Percentiles rank a stretch among this genome's conserved stretches.
These are phyloP conservation scores for Balamuthia mandrillaris DNA, from an alignment of 208 protist genomes.

Conservation along the genomic window DNA sequence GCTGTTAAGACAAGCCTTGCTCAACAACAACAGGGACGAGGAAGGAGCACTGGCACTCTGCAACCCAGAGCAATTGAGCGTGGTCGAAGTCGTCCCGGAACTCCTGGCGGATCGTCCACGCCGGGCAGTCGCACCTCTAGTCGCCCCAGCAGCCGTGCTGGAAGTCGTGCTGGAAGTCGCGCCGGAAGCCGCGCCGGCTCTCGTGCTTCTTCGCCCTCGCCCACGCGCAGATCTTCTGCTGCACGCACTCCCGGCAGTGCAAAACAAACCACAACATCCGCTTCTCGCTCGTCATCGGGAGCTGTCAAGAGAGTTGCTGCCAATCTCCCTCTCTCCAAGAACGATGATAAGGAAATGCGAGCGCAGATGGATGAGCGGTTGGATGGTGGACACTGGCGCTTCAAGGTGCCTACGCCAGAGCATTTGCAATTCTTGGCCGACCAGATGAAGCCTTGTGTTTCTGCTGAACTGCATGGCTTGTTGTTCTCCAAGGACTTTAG, in stretches of 20 bases:
- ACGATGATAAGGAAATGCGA: slow-evolving; percentile 26
- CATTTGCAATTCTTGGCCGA: slow-evolving; percentile 14
- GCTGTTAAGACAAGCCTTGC: no score
- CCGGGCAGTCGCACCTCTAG: background rate
- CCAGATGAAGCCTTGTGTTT: background rate
- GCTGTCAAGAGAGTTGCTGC: background rate
- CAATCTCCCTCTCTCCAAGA: background rate
- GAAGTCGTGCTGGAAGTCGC: no score
- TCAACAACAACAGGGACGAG: no score
- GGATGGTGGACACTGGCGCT: background rate
- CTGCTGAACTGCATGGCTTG: background rate
- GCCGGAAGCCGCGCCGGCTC: background rate
- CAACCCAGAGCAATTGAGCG: no score
- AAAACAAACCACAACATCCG: background rate
- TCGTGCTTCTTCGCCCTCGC: no score
- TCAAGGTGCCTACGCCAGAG: slow-evolving; percentile 35
- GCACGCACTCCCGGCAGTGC: background rate
- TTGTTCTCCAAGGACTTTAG: slow-evolving; percentile 42
- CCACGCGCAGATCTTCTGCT: background rate
- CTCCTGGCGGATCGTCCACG: background rate
- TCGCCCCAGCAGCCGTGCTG: no score
- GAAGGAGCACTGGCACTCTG: no score
- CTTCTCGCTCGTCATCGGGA: background rate
- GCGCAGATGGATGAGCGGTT: slow-evolving; percentile 6
- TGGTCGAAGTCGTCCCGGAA: background rate